Percentiles rank a stretch among this genome's conserved stretches.
Evolutionary conservation across 2,329 filamentous ascomycete genomes (phyloP).

Genomic region (Nigrograna mackinnonii): DNA sequence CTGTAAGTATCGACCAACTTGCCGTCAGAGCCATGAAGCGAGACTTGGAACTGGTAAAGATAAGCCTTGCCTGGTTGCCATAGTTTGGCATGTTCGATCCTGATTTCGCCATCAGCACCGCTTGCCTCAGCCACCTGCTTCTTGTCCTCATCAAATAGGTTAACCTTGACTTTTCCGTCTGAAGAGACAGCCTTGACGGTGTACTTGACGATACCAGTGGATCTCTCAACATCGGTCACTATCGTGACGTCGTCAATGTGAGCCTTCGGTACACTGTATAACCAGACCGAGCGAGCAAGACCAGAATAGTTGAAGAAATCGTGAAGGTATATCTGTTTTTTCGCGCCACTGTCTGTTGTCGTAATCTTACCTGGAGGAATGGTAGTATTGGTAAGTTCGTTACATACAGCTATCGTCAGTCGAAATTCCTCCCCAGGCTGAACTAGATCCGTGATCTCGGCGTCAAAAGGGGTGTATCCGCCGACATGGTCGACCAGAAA

Average conservation of each 20-base stretch:
- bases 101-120: background rate
- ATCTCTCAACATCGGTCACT: constrained; percentile 3
- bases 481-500: constrained; percentile 6
- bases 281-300: constrained; percentile 10
- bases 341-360: background rate
- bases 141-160: background rate
- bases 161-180: background rate
- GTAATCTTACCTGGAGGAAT: constrained; percentile 9
- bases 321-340: constrained; percentile 10
- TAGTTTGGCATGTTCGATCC: constrained; percentile 1
- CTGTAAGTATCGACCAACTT: too few species aligned
- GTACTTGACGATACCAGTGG: constrained; percentile 7
- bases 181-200: background rate
- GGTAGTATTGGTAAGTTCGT: constrained; percentile 5
- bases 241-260: constrained; percentile 7
- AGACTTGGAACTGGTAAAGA: constrained; percentile 5
- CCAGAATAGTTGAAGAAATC: constrained; percentile 16
- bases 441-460: constrained; percentile 7
- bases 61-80: constrained; percentile 12
- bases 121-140: background rate
- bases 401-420: constrained; percentile 8
- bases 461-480: constrained; percentile 12
- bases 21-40: too few species aligned
- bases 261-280: constrained; percentile 5
- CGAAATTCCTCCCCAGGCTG: constrained; percentile 4